Evolutionary conservation across 257 asterid species (phyloP), one percentile per base, ranked within the genome.

Genomic region (Nicotiana obtusifolia): DNA sequence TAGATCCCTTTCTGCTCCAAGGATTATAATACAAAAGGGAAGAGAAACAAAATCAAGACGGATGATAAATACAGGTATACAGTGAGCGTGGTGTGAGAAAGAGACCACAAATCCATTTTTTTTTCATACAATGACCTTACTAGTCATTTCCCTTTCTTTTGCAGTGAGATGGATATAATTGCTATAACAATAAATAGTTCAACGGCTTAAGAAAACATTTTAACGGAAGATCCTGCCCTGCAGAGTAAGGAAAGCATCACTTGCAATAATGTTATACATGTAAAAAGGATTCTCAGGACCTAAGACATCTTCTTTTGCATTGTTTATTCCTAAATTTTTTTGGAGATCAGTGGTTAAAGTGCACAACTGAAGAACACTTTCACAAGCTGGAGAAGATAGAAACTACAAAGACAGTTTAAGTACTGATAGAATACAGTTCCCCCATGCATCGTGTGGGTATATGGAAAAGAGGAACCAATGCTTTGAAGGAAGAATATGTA

Each of bases 241-340:
- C 79, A 73, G 61, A 44, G 61, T 44, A 22, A 71, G 60, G 35
- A 44, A 44, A 3, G 8, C 79, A 22, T 47, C 16, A 47, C 37
- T 47, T 47, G 79, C 59, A 47, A 73, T 22, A 24, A 47, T 47
- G 22, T 47, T 47, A 47, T 14, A 15, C 9, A 0, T 15, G 78
- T 41, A 2, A 41, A 24, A 47, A 73, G 79, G 22, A 73, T 73
- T 73, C 61, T 44, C 79, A 73, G 22, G 79, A 73, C 41, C 16
- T 35, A 73, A 73, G 79, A 24, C 20, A 73, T 73, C 79, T 14
- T 73, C 61, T 24, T 73, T 73, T 47, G 79, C 22, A 73, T 8
- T 73, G 8, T 69, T 24, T 26, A 37, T 62, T 69, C 35, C 59
- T 20, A 69, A 20, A 20, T 41, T 31, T 69, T 37, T 22, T 44